Base-by-base conservation (phyloP, 2,329 filamentous ascomycete species). In the Pyrenophora teres region DNA sequence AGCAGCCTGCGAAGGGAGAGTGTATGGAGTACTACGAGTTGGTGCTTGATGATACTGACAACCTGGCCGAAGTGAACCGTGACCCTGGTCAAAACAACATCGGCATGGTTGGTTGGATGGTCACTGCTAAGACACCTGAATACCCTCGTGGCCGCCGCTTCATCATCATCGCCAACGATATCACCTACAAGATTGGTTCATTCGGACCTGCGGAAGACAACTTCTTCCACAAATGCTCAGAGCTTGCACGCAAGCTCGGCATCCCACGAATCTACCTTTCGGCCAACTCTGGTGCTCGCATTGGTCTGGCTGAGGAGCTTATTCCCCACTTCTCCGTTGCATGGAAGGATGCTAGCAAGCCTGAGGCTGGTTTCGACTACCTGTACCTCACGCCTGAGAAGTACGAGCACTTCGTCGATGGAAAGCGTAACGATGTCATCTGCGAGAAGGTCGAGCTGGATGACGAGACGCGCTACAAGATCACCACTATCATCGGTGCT, bases 181-280 rank as follows among this genome's bases (percentile, higher is more conserved):
- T 99, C 75, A 99, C 94, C 15, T 97, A 91, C 84, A 95, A 95
- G 83, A 99, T 97, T 74, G 94, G 94, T 70, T 96, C 91, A 2
- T 99, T 99, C 74, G 94, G 94, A 45, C 94, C 94, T 35, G 87
- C 88, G 77, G 94, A 99, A 80, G 94, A 99, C 77, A 88, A 90
- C 67, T 99, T 96, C 85, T 99, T 99, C 86, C 84, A 95, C 83
- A 97, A 97, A 83, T 99, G 94, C 80, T 97, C 94, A 8, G 92
- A 99, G 77, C 83, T 97, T 62, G 94, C 94, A 57, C 87, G 92
- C 67, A 93, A 91, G 81, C 82, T 97, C 56, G 94, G 94, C 33
- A 96, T 99, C 68, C 94, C 94, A 19, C 90, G 94, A 65, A 93
- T 99, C 73, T 99, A 99, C 79, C 82, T 99, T 53, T 99, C 94